A percentile compares a stretch with the other conserved stretches of the same genome.
Evolutionary conservation across 2,329 filamentous ascomycete genomes (phyloP).

Genomic region (Calonectria henricotiae): DNA sequence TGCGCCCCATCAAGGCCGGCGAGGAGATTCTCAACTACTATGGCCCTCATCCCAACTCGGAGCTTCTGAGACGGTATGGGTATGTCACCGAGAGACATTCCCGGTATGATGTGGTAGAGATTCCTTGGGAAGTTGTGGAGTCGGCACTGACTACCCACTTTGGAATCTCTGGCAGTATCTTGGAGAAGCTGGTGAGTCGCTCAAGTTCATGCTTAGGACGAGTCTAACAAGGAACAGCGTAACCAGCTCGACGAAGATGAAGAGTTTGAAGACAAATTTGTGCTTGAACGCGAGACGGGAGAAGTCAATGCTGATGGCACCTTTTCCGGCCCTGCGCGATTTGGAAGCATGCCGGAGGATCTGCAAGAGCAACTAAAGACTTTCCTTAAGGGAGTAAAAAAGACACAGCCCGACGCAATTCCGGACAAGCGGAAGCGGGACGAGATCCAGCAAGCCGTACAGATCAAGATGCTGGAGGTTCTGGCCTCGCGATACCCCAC

Average conservation of each 20-base stretch:
- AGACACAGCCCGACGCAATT: conserved; percentile 61
- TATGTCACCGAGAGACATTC: conserved; percentile 87
- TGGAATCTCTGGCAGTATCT: conserved; percentile 57
- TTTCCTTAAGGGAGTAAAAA: conserved; percentile 67
- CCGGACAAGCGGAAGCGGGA: conserved; percentile 69
- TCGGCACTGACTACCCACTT: conserved; percentile 62
- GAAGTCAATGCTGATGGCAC: conserved; percentile 69
- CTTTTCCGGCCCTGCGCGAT: conserved; percentile 57
- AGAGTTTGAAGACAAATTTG: conserved; percentile 82
- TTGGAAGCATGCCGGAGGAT: conserved; percentile 66
- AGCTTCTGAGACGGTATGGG: conserved; percentile 87
- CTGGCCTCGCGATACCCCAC: conserved; percentile 64
- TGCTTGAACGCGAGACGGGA: conserved; percentile 72
- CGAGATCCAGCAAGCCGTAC: conserved; percentile 62
- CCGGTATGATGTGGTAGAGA: conserved; percentile 86
- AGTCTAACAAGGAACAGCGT: conserved; percentile 56
- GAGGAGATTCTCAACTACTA: conserved; percentile 93
- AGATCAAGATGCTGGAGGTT: conserved; percentile 59
- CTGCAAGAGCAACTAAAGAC: conserved; percentile 68
- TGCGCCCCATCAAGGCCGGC: conserved; percentile 78
- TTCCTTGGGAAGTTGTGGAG: conserved; percentile 76
- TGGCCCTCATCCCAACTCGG: conserved; percentile 85
- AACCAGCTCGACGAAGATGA: conserved; percentile 74
- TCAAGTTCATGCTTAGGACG: too few relatives aligned
- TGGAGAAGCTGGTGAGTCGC: conserved; percentile 62